Base-by-base conservation (phyloP, 495 filamentous ascomycete genomes). In the Lophiostoma macrostomum region DNA sequence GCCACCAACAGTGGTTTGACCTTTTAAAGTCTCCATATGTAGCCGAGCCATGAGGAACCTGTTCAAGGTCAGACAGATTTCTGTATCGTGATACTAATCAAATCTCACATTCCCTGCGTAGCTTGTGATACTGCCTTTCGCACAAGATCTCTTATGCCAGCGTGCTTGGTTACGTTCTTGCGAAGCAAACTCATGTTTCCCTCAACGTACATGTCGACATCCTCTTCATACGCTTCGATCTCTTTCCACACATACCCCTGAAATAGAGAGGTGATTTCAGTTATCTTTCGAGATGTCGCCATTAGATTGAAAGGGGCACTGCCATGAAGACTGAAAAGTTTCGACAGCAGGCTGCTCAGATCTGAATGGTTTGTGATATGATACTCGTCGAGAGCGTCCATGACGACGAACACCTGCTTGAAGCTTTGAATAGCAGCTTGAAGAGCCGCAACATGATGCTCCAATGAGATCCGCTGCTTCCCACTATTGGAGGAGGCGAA, bases 321-420 rank as follows among this genome's bases (percentile, higher is more conserved):
- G 3, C 7, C 19, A 44, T 69, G 71, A 1, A 76, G 58, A 19
- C 44, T 5, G 13, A 65, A 64, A 0, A 75, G 22, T 10, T 50
- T 30, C 0, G 38, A 42, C 0, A 73, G 30, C 23, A 71, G 53
- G 16, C 53, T 39, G 12, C 25, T 42, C 7, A 41, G 18, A 42
- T 53, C 20, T 24, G 5, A 10, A 20, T 20, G 38, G 13, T 28
- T 52, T 27, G 18, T 12, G 16, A 16, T 31, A 8, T 46, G 50
- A 14, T 65, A 78, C 58, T 79, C 78, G 53, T 80, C 76, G 18
- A 80, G 60, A 5, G 73, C 77, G 49, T 77, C 73, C 13, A 76
- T 25, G n/a, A 78, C 18, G 34, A 78, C 64, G 45, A 74, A 76
- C 5, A 61, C 56, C 45, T 30, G 63, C 7, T 60, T 64, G 23